Percentiles rank a stretch among this genome's conserved stretches.
Evolutionary conservation across 208 protist species (phyloP).

Genomic region (Trichomonas gallinae): DNA sequence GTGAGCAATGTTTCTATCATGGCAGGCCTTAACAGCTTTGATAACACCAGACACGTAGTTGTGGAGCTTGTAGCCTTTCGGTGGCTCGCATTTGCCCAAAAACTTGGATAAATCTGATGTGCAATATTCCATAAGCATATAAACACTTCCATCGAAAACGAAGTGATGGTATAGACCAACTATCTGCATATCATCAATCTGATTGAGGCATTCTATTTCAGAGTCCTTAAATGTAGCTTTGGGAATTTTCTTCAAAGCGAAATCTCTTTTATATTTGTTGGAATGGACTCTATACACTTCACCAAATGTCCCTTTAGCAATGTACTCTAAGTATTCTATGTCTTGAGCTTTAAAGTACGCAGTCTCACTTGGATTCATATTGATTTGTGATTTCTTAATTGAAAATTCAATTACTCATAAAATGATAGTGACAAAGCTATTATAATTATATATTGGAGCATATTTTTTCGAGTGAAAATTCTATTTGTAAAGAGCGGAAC

Average conservation of each 20-base stretch:
- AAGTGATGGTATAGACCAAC: not conserved
- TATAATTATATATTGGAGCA: no score
- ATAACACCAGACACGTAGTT: not conserved
- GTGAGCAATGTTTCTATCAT: conserved; percentile 51
- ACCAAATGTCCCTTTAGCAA: no score
- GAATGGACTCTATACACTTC: not conserved
- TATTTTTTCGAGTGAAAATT: no score
- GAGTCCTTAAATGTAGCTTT: not conserved
- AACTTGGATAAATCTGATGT: not conserved
- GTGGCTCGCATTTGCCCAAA: not conserved
- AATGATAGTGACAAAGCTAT: no score
- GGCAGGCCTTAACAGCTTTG: not conserved
- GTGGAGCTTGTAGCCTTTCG: no score
- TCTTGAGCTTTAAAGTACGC: no score
- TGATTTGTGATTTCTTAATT: no score
- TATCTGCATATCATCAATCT: not conserved
- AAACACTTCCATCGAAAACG: not conserved
- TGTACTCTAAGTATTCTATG: no score
- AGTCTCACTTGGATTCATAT: no score
- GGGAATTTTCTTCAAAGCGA: not conserved
- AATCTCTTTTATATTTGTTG: not conserved
- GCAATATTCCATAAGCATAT: not conserved
- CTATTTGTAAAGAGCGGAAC: no score
- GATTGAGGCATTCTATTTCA: not conserved
- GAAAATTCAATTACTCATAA: no score